Percentiles rank a stretch among this genome's conserved stretches.
Conservation (phyloP, 2,329 filamentous ascomycete species). For the Penicillium palitans region DNA sequence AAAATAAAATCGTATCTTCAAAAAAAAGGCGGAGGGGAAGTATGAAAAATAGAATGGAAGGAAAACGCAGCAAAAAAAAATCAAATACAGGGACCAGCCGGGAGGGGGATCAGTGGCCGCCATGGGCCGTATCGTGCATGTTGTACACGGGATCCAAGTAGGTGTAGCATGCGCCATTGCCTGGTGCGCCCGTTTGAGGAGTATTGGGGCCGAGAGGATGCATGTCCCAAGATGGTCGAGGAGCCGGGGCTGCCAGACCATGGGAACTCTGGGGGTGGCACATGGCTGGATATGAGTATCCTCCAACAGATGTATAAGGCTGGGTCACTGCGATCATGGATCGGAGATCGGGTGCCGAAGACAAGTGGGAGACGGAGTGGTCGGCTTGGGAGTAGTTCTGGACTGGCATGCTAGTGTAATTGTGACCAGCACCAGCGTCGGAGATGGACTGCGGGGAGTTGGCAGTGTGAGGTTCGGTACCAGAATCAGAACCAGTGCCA, state of each 20-base stretch:
- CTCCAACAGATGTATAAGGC: constrained; percentile 33
- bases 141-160: constrained; percentile 40
- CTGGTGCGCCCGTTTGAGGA: constrained; percentile 30
- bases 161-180: constrained; percentile 30
- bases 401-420: constrained; percentile 47
- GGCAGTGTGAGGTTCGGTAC: constrained; percentile 50
- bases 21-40: constrained; percentile 23
- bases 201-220: constrained; percentile 31
- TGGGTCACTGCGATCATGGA: constrained; percentile 33
- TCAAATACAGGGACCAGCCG: constrained; percentile 1
- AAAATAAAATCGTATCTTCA: constrained; percentile 27
- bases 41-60: constrained; percentile 27
- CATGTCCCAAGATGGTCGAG: constrained; percentile 42
- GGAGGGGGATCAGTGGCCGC: constrained; percentile 23
- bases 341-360: constrained; percentile 43
- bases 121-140: constrained; percentile 30
- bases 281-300: constrained; percentile 36
- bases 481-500: constrained; percentile 48
- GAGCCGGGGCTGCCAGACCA: constrained; percentile 33
- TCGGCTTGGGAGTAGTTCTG: constrained; percentile 46
- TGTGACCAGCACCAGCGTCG: constrained; percentile 46
- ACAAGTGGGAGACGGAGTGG: constrained; percentile 26
- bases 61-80: constrained; percentile 11
- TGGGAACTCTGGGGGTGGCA: constrained; percentile 33
- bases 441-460: constrained; percentile 52